Percentiles rank a stretch among this genome's conserved stretches.
Conservation (phyloP, 164 flowering plant species). For the Macadamia tetraphylla region DNA sequence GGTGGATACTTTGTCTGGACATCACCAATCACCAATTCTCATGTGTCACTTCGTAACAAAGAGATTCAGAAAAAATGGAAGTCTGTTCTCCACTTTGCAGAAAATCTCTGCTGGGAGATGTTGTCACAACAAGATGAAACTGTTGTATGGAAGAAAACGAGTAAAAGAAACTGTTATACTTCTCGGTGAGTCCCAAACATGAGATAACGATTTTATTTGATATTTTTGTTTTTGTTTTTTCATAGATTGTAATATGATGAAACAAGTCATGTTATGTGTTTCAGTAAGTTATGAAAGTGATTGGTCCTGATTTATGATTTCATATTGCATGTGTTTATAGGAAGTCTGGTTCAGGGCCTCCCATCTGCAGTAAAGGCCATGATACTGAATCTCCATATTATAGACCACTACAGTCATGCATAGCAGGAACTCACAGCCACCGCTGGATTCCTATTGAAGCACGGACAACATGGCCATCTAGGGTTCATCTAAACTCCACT, state of each 20-base stretch:
- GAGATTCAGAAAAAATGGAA: conserved; percentile 66
- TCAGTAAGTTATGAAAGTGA: not conserved
- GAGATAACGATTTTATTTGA: conserved; percentile 2
- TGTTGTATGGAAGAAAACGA: conserved; percentile 93
- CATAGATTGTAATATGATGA: not conserved
- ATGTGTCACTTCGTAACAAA: conserved; percentile 45
- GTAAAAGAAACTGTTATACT: conserved; percentile 53
- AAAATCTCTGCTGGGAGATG: conserved; percentile 84
- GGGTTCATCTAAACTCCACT: conserved; percentile 45
- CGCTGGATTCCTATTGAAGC: conserved; percentile 85
- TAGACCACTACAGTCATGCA: conserved; percentile 72
- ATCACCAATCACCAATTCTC: conserved; percentile 71
- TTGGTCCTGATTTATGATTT: conserved; percentile 11
- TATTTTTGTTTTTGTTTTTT: conserved; percentile 1
- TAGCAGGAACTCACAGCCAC: conserved; percentile 76
- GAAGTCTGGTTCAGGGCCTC: conserved; percentile 60
- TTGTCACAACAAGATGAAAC: conserved; percentile 95
- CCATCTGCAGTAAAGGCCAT: conserved; percentile 65
- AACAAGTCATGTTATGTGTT: not conserved
- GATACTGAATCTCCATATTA: conserved; percentile 89
- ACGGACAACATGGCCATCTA: conserved; percentile 75
- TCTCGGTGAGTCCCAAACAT: conserved; percentile 49
- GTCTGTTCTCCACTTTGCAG: conserved; percentile 49
- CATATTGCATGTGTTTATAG: conserved; percentile 34
- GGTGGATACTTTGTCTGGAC: conserved; percentile 99